Evolutionary conservation across 2,329 filamentous ascomycete genomes (phyloP).

Genomic region (Monilinia fructicola): DNA sequence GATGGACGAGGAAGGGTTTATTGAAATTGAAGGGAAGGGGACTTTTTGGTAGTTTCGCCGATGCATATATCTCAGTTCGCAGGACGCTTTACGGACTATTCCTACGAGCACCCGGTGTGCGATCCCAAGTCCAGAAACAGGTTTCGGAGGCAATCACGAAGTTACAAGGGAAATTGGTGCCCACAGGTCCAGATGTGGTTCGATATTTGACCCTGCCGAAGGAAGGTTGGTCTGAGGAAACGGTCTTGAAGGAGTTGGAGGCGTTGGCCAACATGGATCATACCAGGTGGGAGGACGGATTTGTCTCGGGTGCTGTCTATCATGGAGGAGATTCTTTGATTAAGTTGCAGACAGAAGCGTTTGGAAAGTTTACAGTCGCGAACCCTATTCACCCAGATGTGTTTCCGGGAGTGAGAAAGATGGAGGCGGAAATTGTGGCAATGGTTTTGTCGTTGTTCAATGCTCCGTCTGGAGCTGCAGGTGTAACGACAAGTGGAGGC

Average conservation of each 20-base stretch:
- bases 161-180: slow-evolving; percentile 80
- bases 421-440: slow-evolving; percentile 96
- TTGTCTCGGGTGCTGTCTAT: slow-evolving; percentile 92
- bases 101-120: slow-evolving; percentile 81
- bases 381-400: slow-evolving; percentile 98
- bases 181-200: slow-evolving; percentile 66
- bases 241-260: slow-evolving; percentile 75
- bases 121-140: slow-evolving; percentile 80
- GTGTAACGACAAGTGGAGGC: slow-evolving; percentile 87
- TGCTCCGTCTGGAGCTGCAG: slow-evolving; percentile 78
- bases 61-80: slow-evolving; percentile 70
- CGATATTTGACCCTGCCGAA: slow-evolving; percentile 76
- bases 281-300: slow-evolving; percentile 94
- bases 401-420: slow-evolving; percentile 96
- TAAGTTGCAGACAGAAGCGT: slow-evolving; percentile 86
- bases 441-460: slow-evolving; percentile 94
- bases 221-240: slow-evolving; percentile 78
- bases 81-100: slow-evolving; percentile 81
- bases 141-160: slow-evolving; percentile 77
- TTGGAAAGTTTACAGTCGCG: slow-evolving; percentile 88
- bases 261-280: slow-evolving; percentile 84
- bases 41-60: slow-evolving; percentile 71
- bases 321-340: slow-evolving; percentile 84
- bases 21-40: slow-evolving; percentile 89
- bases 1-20: slow-evolving; percentile 76